A percentile compares a stretch with the other conserved stretches of the same genome.
Conservation (phyloP, 2,329 filamentous ascomycete genomes). For the Apiospora pterosperma region DNA sequence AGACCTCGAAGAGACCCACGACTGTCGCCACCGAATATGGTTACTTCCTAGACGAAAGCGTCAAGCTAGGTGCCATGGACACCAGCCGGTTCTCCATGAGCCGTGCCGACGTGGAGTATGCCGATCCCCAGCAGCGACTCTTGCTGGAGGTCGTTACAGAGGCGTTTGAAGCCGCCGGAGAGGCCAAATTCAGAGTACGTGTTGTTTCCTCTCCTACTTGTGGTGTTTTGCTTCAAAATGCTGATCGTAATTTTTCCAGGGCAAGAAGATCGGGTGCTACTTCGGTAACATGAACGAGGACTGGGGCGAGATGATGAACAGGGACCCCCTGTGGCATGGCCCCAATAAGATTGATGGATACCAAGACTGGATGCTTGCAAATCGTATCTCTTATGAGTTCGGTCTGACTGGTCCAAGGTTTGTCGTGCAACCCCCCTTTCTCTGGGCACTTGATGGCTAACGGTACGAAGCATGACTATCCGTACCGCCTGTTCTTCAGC, state of each 20-base stretch:
- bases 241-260: too few relatives aligned
- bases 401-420: neutral
- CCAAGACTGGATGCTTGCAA: neutral
- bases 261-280: conserved; percentile 27
- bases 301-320: conserved; percentile 18
- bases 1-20: conserved; percentile 11
- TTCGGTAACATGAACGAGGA: conserved; percentile 30
- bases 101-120: conserved; percentile 17
- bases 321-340: neutral
- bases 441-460: too few relatives aligned
- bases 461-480: too few relatives aligned
- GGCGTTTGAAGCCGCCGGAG: conserved; percentile 26
- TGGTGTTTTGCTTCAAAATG: too few relatives aligned
- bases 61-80: conserved; percentile 16
- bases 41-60: conserved; percentile 6
- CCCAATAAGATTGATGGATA: neutral
- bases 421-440: too few relatives aligned
- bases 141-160: conserved; percentile 25
- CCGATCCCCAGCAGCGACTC: conserved; percentile 27
- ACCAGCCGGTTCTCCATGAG: conserved; percentile 18
- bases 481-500: neutral
- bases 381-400: neutral
- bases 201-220: too few relatives aligned
- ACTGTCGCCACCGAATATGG: conserved; percentile 12
- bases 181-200: conserved; percentile 23